phyloP scores from a whole-genome alignment of 2,329 filamentous ascomycete species.

The Septoria linicola region DNA sequence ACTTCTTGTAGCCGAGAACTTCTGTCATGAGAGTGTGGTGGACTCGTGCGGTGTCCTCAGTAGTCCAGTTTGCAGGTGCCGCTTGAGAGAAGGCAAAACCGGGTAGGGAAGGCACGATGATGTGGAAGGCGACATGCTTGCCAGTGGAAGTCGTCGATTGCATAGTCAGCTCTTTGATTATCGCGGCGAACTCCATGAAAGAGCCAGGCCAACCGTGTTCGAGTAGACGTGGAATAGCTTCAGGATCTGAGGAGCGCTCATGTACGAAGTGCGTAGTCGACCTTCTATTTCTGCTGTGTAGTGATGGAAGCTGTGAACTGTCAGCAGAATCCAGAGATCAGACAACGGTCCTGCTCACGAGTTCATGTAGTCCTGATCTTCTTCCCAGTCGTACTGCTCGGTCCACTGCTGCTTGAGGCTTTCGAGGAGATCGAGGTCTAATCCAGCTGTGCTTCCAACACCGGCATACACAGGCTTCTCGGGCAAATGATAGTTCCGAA shows the following conservation, averaged over 20 bases:
- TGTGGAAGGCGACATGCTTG: constrained; percentile 49
- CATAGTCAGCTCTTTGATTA: constrained; percentile 37
- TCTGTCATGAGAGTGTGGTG: constrained; percentile 44
- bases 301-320: constrained; percentile 22
- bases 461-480: constrained; percentile 7
- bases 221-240: constrained; percentile 44
- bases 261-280: constrained; percentile 43
- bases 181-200: constrained; percentile 46
- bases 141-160: constrained; percentile 24
- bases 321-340: not conserved
- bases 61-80: constrained; percentile 38
- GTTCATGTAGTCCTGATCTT: constrained; percentile 15
- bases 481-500: constrained; percentile 4
- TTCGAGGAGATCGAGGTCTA: constrained; percentile 10
- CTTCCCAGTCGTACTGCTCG: constrained; percentile 12
- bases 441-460: constrained; percentile 11
- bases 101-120: constrained; percentile 59
- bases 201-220: constrained; percentile 49
- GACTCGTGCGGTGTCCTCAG: constrained; percentile 40
- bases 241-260: constrained; percentile 34
- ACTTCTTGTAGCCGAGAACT: constrained; percentile 42
- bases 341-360: not conserved
- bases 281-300: constrained; percentile 38
- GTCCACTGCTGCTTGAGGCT: constrained; percentile 7
- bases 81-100: constrained; percentile 51